phyloP scores from a whole-genome alignment of 345 rosid genomes.

The Aegle marmelos region DNA sequence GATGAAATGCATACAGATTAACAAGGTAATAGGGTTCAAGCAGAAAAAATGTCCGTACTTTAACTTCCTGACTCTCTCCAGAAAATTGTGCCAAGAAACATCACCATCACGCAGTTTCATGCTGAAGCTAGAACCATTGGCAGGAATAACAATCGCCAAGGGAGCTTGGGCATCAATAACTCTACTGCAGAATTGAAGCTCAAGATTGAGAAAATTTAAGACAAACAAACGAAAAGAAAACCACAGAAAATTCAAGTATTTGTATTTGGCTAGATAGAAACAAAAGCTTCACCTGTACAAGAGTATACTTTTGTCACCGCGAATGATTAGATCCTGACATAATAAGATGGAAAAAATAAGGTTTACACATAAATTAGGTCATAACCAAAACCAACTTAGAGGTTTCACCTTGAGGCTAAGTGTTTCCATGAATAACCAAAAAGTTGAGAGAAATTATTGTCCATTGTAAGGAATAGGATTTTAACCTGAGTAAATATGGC shows the following conservation, averaged over 20 bases:
- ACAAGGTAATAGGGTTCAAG: slow-evolving; percentile 2
- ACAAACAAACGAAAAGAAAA: not conserved
- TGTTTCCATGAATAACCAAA: not conserved
- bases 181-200: slow-evolving; percentile 66
- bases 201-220: slow-evolving; percentile 27
- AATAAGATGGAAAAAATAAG: slow-evolving; percentile 8
- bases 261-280: slow-evolving; percentile 1
- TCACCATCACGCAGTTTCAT: slow-evolving; percentile 71
- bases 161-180: slow-evolving; percentile 88
- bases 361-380: not conserved
- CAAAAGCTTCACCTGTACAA: slow-evolving; percentile 73
- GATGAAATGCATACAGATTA: not conserved
- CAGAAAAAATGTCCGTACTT: slow-evolving; percentile 39
- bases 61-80: slow-evolving; percentile 44
- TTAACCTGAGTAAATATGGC: slow-evolving; percentile 93
- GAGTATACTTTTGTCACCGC: slow-evolving; percentile 81
- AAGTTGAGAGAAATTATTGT: not conserved
- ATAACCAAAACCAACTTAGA: not conserved
- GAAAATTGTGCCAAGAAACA: slow-evolving; percentile 74
- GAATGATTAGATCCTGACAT: slow-evolving; percentile 77
- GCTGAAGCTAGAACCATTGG: slow-evolving; percentile 44
- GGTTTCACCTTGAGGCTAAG: not conserved
- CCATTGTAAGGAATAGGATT: not conserved
- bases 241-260: slow-evolving; percentile 4
- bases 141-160: slow-evolving; percentile 68